These are phyloP conservation scores for Aureobasidium sp. DNA, from an alignment of 2,329 filamentous ascomycete species.

Conservation along the genomic window DNA sequence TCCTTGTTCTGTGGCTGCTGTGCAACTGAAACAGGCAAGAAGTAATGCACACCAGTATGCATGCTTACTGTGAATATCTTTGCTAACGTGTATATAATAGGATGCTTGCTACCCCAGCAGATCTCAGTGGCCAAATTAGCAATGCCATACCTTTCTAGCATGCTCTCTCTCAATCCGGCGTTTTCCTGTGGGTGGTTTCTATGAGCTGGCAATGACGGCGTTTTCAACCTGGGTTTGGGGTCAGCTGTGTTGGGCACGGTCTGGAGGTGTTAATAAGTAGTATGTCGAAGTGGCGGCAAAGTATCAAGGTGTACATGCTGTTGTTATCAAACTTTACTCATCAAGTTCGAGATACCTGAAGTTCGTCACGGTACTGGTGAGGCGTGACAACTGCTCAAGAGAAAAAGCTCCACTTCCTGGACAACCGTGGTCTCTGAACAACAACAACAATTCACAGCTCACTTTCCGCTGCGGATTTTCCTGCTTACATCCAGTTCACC, in stretches of 20 bases:
- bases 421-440: not conserved
- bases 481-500: not conserved
- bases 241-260: constrained; percentile 1
- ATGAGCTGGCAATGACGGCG: not conserved
- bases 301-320: not conserved
- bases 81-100: constrained; percentile 23
- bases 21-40: constrained; percentile 31
- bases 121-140: constrained; percentile 25
- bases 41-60: constrained; percentile 9
- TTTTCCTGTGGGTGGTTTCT: not conserved
- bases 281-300: not conserved
- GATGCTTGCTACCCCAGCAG: constrained; percentile 29
- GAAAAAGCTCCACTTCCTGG: not conserved
- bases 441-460: not conserved
- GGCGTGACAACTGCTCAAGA: not conserved
- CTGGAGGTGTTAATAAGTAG: not conserved
- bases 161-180: not conserved
- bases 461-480: not conserved
- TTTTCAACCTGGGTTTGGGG: not conserved
- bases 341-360: not conserved
- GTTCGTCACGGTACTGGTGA: not conserved
- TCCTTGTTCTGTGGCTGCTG: constrained; percentile 33
- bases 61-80: not conserved
- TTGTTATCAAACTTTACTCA: not conserved
- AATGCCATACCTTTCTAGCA: constrained; percentile 31